A percentile compares a stretch with the other conserved stretches of the same genome.
Conservation (phyloP, 495 filamentous ascomycete species). For the Xylaria flabelliformis region DNA sequence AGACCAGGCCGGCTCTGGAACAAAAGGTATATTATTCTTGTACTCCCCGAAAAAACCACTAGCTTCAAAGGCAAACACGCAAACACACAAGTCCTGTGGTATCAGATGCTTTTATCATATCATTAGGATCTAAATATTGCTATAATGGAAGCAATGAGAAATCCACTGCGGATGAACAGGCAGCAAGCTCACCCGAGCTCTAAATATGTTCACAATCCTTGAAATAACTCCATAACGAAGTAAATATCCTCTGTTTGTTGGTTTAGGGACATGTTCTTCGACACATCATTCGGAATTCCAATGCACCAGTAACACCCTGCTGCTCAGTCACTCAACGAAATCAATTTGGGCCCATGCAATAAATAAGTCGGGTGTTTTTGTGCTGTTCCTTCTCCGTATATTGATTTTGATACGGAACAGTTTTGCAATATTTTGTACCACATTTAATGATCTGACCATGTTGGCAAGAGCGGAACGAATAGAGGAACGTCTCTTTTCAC, state of each 20-base stretch:
- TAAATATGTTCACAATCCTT: not conserved
- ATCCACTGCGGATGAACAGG: not conserved
- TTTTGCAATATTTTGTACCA: slow-evolving; percentile 8
- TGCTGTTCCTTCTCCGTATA: not conserved
- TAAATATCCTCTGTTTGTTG: not conserved
- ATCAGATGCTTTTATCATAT: not conserved
- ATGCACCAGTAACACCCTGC: not conserved
- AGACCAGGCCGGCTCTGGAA: not conserved
- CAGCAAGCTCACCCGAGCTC: not conserved
- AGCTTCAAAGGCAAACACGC: not conserved
- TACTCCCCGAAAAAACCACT: not conserved
- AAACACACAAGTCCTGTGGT: not conserved
- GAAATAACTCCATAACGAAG: not conserved
- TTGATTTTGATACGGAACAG: not conserved
- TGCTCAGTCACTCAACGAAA: not conserved
- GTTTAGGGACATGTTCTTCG: not conserved
- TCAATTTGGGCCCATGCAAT: not conserved
- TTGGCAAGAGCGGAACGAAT: not conserved
- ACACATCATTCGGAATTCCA: not conserved
- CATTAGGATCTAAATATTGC: not conserved
- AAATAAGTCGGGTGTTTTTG: not conserved
- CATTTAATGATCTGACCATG: slow-evolving; percentile 20
- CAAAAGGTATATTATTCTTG: not conserved
- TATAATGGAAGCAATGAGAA: not conserved
- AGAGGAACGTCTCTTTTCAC: slow-evolving; percentile 2